Conservation (phyloP, 1,139 yeast species). For the Geotrichum reessii region DNA sequence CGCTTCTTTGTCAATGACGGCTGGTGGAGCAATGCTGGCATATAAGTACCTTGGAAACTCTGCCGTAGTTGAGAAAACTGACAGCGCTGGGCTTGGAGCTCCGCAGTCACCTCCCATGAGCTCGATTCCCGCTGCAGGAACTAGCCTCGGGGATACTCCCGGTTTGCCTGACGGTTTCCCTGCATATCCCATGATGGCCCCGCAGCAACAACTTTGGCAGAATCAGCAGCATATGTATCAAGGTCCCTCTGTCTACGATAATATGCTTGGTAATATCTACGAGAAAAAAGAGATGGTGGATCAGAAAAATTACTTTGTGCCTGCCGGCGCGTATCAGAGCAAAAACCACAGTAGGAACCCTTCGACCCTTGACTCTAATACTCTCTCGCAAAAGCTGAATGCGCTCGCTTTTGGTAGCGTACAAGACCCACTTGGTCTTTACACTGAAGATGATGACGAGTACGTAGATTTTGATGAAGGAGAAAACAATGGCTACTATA, state of each 20-base stretch:
- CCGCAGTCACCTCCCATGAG: background rate
- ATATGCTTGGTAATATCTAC: background rate
- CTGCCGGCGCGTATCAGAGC: background rate
- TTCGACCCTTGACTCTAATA: background rate
- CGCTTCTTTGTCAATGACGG: constrained; percentile 2
- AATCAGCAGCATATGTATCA: background rate
- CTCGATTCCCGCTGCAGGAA: constrained; percentile 12
- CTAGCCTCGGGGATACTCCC: background rate
- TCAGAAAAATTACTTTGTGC: background rate
- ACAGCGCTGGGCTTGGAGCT: background rate
- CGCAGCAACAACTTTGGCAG: background rate
- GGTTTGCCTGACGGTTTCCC: background rate
- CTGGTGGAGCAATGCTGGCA: background rate
- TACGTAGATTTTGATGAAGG: background rate
- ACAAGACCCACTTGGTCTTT: constrained; percentile 4
- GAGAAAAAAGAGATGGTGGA: background rate
- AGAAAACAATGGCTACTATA: background rate
- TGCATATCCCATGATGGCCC: background rate
- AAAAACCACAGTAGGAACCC: background rate
- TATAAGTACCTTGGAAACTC: background rate
- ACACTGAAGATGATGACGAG: background rate
- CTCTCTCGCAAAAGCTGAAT: background rate
- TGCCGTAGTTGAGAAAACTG: background rate
- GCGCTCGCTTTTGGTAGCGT: background rate
- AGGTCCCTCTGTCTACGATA: background rate